Conservation (phyloP, 345 rosid species). For the Cochlearia excelsa region DNA sequence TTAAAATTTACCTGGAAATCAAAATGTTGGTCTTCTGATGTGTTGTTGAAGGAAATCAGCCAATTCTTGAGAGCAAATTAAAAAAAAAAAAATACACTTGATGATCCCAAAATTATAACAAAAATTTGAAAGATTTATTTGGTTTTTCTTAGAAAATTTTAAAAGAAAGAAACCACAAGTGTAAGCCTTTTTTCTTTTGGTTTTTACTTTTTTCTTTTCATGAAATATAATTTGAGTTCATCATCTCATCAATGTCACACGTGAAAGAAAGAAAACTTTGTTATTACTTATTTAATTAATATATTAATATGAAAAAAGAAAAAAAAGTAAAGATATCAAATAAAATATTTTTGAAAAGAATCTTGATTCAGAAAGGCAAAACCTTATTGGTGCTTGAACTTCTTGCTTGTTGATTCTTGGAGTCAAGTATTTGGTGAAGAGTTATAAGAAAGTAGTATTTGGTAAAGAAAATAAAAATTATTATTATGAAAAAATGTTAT, state of each 20-base stretch:
- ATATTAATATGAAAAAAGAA: background rate
- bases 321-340: background rate
- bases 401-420: slow-evolving; percentile 27
- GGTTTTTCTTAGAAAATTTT: slow-evolving; percentile 1
- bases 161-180: slow-evolving; percentile 8
- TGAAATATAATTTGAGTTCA: slow-evolving; percentile 27
- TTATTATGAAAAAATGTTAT: slow-evolving; percentile 45
- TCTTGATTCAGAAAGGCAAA: slow-evolving; percentile 44
- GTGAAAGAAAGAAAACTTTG: slow-evolving; percentile 22
- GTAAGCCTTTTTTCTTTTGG: slow-evolving; percentile 2
- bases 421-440: slow-evolving; percentile 18
- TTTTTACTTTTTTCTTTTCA: background rate
- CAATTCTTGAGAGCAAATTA: slow-evolving; percentile 30
- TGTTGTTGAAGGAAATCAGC: slow-evolving; percentile 46
- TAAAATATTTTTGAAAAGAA: slow-evolving; percentile 8
- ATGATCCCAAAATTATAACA: slow-evolving; percentile 41
- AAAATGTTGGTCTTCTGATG: slow-evolving; percentile 33
- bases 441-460: background rate
- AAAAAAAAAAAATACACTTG: slow-evolving; percentile 20
- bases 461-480: slow-evolving; percentile 16
- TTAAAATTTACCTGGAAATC: slow-evolving; percentile 53
- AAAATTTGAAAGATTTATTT: slow-evolving; percentile 13
- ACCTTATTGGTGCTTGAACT: slow-evolving; percentile 52
- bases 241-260: slow-evolving; percentile 38
- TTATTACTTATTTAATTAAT: slow-evolving; percentile 3